Percentiles rank a stretch among this genome's conserved stretches.
phyloP scores from a whole-genome alignment of 495 filamentous ascomycete species.

The Tuber borchii region DNA sequence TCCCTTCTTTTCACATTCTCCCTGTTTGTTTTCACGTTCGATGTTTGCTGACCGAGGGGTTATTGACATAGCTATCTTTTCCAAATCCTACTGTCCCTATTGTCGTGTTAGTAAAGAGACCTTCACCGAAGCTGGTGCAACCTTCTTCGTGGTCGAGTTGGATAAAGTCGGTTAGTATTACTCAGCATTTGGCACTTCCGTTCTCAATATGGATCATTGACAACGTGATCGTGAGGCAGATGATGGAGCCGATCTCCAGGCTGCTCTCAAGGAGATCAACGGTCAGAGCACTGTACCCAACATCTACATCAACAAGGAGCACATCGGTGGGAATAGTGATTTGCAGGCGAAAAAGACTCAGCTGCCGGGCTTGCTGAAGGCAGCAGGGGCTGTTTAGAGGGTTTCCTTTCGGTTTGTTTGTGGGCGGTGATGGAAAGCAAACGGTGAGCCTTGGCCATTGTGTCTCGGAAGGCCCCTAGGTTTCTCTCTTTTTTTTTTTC shows the following conservation, averaged over 20 bases:
- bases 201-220: neutral
- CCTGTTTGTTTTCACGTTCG: neutral
- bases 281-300: constrained; percentile 85
- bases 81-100: constrained; percentile 96
- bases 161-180: constrained; percentile 62
- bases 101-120: constrained; percentile 71
- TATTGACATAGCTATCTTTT: constrained; percentile 69
- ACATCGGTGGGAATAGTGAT: constrained; percentile 96
- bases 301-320: constrained; percentile 82
- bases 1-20: neutral
- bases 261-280: constrained; percentile 71
- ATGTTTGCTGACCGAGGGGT: constrained; percentile 5
- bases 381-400: constrained; percentile 57
- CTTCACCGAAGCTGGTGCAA: constrained; percentile 62
- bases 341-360: constrained; percentile 61
- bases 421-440: neutral
- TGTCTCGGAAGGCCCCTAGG: neutral
- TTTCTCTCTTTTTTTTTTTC: neutral
- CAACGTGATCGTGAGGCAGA: constrained; percentile 44
- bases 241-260: constrained; percentile 77
- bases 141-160: constrained; percentile 70
- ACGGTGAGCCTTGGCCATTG: neutral
- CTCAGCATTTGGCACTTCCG: neutral
- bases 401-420: neutral
- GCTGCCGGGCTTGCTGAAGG: constrained; percentile 55